Base-by-base conservation (phyloP, 129 eudicot species). In the Tanacetum coccineum region DNA sequence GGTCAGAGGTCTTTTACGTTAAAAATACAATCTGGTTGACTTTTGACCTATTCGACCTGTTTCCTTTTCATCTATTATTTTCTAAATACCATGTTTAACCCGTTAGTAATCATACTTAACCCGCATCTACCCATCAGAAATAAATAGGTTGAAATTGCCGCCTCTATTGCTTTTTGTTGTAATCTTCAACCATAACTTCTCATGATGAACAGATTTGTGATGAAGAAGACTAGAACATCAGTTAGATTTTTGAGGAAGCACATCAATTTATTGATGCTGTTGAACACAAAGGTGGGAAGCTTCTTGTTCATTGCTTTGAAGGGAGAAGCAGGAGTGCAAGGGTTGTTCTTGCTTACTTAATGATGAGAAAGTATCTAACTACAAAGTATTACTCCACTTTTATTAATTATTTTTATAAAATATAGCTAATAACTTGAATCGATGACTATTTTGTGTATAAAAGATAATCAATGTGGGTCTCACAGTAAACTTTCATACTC, bases 261-360 rank as follows among this genome's bases (percentile, higher is more conserved):
- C 94, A 87, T 78, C 78, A 84, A 36, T 89, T 82, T 68, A 81
- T 94, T 11, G 83, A 89, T 75, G 78, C 70, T 54, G 95, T 94
- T 53, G 99, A 89, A 72, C 65, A 80, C 72, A 71, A 70, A 53
- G 93, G 95, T 9, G 93, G 96, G 62, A 89, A 94, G 78, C 95
- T 94, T 79, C 68, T 94, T 78, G 99, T 94, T 70, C 99, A 94
- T 67, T 94, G 99, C 79, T 94, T 94, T 68, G 99, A 94, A 89
- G 99, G 99, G 64, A 86, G 84, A 84, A 94, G 99, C 72, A 81
- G 99, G 70, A 94, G 99, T 67, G 99, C 96, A 22, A 94, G 96
- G 3, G 75, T 84, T 14, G 95, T 94, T 77, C 95, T 94, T 61
- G 96, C 95, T 22, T 94, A 89, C 83, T 70, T 94, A 48, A 94